Base-by-base conservation (phyloP, 2,329 filamentous ascomycete species). In the Dothiorella sarmentorum region DNA sequence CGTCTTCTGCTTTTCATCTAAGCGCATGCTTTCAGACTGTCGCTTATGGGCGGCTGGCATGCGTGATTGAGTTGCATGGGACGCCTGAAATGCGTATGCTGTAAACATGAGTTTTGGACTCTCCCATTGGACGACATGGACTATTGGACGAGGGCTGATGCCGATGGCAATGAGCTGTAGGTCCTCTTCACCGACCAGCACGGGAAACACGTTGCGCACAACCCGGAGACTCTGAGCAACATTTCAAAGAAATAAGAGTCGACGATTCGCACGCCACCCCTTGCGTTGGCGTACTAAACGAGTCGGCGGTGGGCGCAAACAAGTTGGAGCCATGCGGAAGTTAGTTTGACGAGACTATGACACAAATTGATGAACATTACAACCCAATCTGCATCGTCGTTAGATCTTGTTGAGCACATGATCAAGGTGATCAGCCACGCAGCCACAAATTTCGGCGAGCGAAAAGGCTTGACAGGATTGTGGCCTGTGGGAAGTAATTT, bases 161-260 rank as follows among this genome's bases (percentile, higher is more conserved):
- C 20, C 24, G 20, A 40, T 37, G 6, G n/a, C n/a, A n/a, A n/a
- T n/a, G n/a, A n/a, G n/a, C 13, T 17, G 15, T 58, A 74, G 71
- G 71, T 75, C 3, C 62, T 76, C 1, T 76, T 73, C 56, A 67
- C 69, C 7, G 73, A 76, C 60, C 73, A 75, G 61, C 69, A 74
- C 44, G 73, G 73, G 2, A 73, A 76, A 47, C 31, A 65, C 45
- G 74, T 76, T 33, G 68, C 73, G 10, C 71, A 76, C 59, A 75
- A 76, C 45, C 73, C 73, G 0, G 72, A 63, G 22, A 71, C 71
- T 20, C 49, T 76, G 26, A 63, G 64, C 44, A 59, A 53, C 24
- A 17, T 53, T 22, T 18, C 22, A 10, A 53, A 53, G 35, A 7
- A 53, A 4, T 40, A 26, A 29, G 27, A 13, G 4, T 27, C n/a